Evolutionary conservation across 805 yeast species (phyloP).

Genomic region (Candida methanosorbosa): DNA sequence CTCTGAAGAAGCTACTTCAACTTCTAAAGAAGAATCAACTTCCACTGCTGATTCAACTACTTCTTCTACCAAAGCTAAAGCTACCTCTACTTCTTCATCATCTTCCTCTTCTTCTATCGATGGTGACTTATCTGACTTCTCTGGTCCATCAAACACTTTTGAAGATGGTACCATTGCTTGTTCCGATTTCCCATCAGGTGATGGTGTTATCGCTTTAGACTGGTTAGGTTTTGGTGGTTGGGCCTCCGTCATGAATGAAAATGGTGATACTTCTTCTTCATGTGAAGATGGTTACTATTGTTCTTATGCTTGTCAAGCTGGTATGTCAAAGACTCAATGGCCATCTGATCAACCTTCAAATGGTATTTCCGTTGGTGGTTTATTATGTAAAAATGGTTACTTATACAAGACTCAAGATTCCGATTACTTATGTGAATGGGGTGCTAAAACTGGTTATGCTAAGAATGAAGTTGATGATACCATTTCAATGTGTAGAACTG

Average conservation of each 20-base stretch:
- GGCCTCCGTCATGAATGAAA: constrained; percentile 34
- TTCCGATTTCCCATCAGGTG: constrained; percentile 63
- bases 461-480: constrained; percentile 51
- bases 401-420: constrained; percentile 72
- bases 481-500: constrained; percentile 95
- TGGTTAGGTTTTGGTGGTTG: constrained; percentile 49
- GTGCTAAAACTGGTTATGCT: constrained; percentile 59
- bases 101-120: constrained; percentile 26
- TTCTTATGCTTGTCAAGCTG: constrained; percentile 97
- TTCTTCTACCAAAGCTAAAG: constrained; percentile 11
- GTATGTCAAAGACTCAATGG: constrained; percentile 99
- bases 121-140: constrained; percentile 46
- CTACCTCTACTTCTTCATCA: constrained; percentile 23
- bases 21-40: constrained; percentile 12
- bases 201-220: constrained; percentile 57
- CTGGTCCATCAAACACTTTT: constrained; percentile 43
- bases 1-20: constrained; percentile 2
- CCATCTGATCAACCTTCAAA: constrained; percentile 77
- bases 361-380: constrained; percentile 94
- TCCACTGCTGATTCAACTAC: constrained; percentile 6
- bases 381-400: constrained; percentile 75
- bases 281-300: constrained; percentile 91
- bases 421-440: constrained; percentile 82
- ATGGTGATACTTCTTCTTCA: constrained; percentile 51
- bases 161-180: constrained; percentile 67